Evolutionary conservation across 2,329 filamentous ascomycete genomes (phyloP), one percentile per base, ranked within the genome.

Genomic region (Lasiodiplodia gonubiensis): DNA sequence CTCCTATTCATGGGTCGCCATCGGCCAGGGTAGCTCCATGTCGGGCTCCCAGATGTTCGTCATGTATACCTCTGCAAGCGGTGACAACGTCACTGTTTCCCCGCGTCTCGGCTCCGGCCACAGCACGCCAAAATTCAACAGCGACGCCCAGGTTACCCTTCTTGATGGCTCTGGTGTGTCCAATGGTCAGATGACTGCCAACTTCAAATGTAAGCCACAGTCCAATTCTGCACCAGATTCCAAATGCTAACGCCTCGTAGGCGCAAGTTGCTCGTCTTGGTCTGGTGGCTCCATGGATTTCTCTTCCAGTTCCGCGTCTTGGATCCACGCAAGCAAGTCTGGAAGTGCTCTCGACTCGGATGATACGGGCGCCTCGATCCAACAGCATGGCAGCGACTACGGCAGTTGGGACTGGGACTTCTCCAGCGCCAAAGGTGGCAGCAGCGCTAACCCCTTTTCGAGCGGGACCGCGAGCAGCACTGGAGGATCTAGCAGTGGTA

Each of bases 11-110:
- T 89, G 85, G 84, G 80, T 87, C 39, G 84, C 81, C 3, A 74
- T 89, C 3, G 87, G 86, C 8, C 85, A 88, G 73, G 87, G 87
- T 30, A 77, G 71, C 2, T 70, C 74, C 23, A 89, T 89, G 87
- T 70, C 74, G 18, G 83, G 82, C 25, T 75, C 86, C 6, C 87
- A 87, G 73, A 88, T 89, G 55, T 88, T 89, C 72, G 77, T 88
- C 52, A 79, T 88, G 6, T 89, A 89, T 71, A 81, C 84, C n/a
- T 80, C 82, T 30, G 77, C 81, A 48, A 76, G 76, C 46, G 83
- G 85, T 30, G 81, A 76, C 52, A 88, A 87, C 69, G 84, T 89
- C 16, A 89, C 87, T 0, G 70, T 89, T 10, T 88, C 86, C 3
- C 83, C 86, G 11, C 78, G 86, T 49, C 70, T 79, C 7, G 82